Evolutionary conservation across 2,329 filamentous ascomycete genomes (phyloP).

Genomic region (Coniochaeta sp.): DNA sequence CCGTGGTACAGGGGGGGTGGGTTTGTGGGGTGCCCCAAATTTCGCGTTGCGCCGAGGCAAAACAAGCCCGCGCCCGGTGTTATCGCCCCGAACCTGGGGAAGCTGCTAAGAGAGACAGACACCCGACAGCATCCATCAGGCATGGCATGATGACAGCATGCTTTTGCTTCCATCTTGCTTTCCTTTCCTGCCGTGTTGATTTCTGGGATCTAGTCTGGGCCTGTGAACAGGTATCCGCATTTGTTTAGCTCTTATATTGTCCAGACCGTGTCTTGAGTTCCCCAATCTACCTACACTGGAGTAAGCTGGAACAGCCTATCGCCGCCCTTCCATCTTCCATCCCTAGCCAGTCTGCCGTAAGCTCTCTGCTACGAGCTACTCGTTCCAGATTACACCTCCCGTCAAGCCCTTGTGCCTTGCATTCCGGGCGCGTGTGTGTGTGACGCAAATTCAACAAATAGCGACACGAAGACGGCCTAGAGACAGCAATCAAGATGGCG

Average conservation of each 20-base stretch:
- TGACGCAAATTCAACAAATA: background rate
- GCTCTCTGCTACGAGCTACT: background rate
- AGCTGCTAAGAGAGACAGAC: no score
- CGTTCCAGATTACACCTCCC: background rate
- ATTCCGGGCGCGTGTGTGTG: background rate
- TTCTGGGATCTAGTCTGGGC: background rate
- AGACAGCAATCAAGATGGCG: conserved; percentile 29
- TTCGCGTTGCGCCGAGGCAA: background rate
- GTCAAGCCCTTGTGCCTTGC: background rate
- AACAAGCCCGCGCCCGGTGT: background rate
- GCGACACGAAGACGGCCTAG: background rate
- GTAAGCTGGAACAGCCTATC: background rate
- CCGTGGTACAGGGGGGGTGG: background rate
- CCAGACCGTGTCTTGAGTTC: no score
- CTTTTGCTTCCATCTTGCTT: background rate
- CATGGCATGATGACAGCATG: background rate
- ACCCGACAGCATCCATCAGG: no score
- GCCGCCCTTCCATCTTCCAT: background rate
- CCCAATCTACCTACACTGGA: background rate
- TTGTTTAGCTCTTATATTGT: background rate
- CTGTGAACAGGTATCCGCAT: background rate
- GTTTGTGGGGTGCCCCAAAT: background rate
- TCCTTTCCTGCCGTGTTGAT: background rate
- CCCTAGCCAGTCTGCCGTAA: background rate
- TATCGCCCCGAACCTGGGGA: background rate